A percentile compares a stretch with the other conserved stretches of the same genome.
Conservation (phyloP, 805 yeast species). For the Myxozyma udenii region DNA sequence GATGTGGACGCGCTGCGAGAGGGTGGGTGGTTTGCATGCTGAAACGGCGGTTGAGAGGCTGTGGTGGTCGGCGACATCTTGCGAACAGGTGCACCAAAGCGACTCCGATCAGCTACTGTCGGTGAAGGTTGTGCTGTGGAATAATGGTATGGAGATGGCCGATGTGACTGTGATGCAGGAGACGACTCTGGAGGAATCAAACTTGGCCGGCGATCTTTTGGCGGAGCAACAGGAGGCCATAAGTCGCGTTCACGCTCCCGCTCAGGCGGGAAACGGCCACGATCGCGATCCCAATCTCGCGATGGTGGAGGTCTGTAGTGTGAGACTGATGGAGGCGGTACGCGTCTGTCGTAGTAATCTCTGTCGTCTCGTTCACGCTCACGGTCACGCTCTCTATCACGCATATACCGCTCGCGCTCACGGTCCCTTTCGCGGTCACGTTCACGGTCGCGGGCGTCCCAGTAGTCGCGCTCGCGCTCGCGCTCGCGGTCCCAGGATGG, state of each 20-base stretch:
- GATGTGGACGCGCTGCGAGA: too few relatives aligned
- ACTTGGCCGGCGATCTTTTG: neutral
- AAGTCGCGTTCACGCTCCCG: constrained; percentile 10
- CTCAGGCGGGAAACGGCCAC: constrained; percentile 2
- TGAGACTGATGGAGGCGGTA: constrained; percentile 1
- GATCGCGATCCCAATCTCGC: constrained; percentile 22
- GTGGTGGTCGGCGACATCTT: too few relatives aligned
- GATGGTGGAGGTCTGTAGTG: constrained; percentile 12
- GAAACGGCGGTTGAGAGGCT: too few relatives aligned
- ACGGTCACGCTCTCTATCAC: constrained; percentile 11
- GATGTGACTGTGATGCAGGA: neutral
- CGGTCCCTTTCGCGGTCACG: constrained; percentile 18
- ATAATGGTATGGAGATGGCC: neutral
- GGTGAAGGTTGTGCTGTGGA: neutral
- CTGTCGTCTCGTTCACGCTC: constrained; percentile 18
- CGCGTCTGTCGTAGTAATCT: constrained; percentile 7
- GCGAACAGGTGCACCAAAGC: too few relatives aligned
- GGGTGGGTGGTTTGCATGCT: too few relatives aligned
- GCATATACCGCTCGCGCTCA: constrained; percentile 4
- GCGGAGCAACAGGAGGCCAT: neutral
- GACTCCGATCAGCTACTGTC: neutral
- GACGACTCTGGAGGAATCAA: neutral
- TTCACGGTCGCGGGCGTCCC: constrained; percentile 6
- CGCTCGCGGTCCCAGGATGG: constrained; percentile 3
- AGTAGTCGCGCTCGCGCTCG: constrained; percentile 17